Conservation (phyloP, 2,329 filamentous ascomycete species). For the Ceratocystis variospora region DNA sequence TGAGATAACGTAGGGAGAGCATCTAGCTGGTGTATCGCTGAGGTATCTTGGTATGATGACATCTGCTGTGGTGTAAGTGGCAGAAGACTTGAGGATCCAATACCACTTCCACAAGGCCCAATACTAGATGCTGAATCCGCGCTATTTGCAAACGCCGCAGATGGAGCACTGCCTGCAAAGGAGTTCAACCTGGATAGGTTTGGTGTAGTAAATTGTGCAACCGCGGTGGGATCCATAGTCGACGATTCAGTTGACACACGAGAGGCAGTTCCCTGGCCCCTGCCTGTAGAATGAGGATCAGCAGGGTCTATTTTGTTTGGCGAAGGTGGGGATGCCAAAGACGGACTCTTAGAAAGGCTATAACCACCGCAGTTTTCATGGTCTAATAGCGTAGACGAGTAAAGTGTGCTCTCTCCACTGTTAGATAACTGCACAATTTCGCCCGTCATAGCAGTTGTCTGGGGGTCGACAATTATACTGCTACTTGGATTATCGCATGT, state of each 20-base stretch:
- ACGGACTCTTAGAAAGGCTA: not conserved
- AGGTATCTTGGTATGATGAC: not conserved
- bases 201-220: not conserved
- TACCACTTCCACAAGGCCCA: not conserved
- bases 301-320: not conserved
- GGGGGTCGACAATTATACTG: not conserved
- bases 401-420: not conserved
- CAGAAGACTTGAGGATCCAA: not conserved
- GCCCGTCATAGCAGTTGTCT: not conserved
- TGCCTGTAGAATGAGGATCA: not conserved
- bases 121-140: not conserved
- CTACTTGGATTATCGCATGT: not conserved
- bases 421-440: not conserved
- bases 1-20: not conserved
- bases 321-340: not conserved
- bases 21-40: not conserved
- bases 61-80: not conserved
- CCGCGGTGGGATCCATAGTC: not conserved
- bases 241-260: not conserved
- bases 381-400: not conserved
- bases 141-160: not conserved
- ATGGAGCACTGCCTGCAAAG: too few species aligned
- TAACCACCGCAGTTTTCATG: not conserved
- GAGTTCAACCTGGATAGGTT: not conserved
- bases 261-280: too few species aligned